Evolutionary conservation across 306 rosid genomes (phyloP).

Genomic region (Vigna unguiculata): DNA sequence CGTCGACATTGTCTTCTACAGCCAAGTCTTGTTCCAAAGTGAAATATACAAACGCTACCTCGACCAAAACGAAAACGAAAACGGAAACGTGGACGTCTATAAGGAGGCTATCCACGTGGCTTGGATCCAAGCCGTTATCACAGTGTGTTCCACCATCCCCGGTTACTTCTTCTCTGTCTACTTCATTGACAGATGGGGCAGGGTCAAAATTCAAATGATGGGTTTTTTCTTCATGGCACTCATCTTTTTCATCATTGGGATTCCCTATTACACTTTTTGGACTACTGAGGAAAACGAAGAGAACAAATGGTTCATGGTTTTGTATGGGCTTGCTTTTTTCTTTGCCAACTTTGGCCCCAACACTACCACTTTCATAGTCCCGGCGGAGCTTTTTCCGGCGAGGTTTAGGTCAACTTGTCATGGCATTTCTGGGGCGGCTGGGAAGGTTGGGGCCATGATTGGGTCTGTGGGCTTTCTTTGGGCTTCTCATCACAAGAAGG

Average conservation of each 20-base stretch:
- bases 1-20: slow-evolving; percentile 74
- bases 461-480: slow-evolving; percentile 71
- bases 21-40: slow-evolving; percentile 74
- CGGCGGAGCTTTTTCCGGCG: slow-evolving; percentile 84
- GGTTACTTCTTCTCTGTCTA: slow-evolving; percentile 77
- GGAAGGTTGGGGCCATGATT: slow-evolving; percentile 77
- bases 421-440: slow-evolving; percentile 78
- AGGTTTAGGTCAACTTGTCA: slow-evolving; percentile 83
- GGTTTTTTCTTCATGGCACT: slow-evolving; percentile 71
- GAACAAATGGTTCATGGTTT: slow-evolving; percentile 51
- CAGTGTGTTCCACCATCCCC: slow-evolving; percentile 70
- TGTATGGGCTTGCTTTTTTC: slow-evolving; percentile 78
- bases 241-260: slow-evolving; percentile 57
- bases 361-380: slow-evolving; percentile 83
- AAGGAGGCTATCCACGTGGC: slow-evolving; percentile 53
- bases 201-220: slow-evolving; percentile 68
- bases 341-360: slow-evolving; percentile 91
- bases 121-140: slow-evolving; percentile 63
- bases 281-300: rapidly evolving
- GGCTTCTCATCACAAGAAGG: slow-evolving; percentile 48
- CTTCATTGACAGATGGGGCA: slow-evolving; percentile 74
- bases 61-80: rapidly evolving
- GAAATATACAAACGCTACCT: slow-evolving; percentile 50
- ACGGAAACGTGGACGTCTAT: not conserved
- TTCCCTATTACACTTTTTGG: slow-evolving; percentile 68